These are phyloP conservation scores for Tilletia indica DNA, from an alignment of 1,284 basidiomycete genomes.

Conservation along the genomic window DNA sequence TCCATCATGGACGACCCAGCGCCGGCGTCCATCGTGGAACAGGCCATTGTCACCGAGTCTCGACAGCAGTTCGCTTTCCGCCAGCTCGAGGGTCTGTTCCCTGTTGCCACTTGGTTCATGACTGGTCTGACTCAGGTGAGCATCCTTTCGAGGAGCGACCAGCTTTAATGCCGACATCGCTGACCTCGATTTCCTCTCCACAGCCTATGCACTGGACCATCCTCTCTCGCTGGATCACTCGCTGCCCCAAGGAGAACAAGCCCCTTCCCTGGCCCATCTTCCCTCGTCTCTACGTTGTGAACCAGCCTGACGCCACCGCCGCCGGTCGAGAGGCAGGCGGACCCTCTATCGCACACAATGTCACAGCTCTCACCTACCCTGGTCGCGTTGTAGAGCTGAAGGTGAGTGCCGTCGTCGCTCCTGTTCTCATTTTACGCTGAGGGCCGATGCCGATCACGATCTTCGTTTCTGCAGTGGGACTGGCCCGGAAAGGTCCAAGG, in stretches of 20 bases:
- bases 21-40: slow-evolving; percentile 36
- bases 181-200: no score
- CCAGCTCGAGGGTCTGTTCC: slow-evolving; percentile 36
- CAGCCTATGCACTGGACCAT: slow-evolving; percentile 44
- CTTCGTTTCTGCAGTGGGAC: slow-evolving; percentile 28
- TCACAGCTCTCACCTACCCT: slow-evolving; percentile 33
- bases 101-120: slow-evolving; percentile 41
- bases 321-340: slow-evolving; percentile 37
- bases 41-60: slow-evolving; percentile 45
- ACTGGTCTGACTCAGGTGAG: slow-evolving; percentile 30
- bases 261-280: slow-evolving; percentile 41
- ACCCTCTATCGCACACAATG: slow-evolving; percentile 38
- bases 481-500: slow-evolving; percentile 34
- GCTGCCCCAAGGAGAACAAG: slow-evolving; percentile 34
- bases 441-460: neutral
- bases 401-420: neutral
- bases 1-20: slow-evolving; percentile 39
- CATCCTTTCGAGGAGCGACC: neutral
- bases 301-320: slow-evolving; percentile 34
- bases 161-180: neutral
- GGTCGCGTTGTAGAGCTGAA: slow-evolving; percentile 31
- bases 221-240: slow-evolving; percentile 34
- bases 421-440: neutral
- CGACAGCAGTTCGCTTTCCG: slow-evolving; percentile 40
- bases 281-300: slow-evolving; percentile 35